phyloP scores from a whole-genome alignment of 2,329 filamentous ascomycete genomes.

The Chalara sp. region DNA sequence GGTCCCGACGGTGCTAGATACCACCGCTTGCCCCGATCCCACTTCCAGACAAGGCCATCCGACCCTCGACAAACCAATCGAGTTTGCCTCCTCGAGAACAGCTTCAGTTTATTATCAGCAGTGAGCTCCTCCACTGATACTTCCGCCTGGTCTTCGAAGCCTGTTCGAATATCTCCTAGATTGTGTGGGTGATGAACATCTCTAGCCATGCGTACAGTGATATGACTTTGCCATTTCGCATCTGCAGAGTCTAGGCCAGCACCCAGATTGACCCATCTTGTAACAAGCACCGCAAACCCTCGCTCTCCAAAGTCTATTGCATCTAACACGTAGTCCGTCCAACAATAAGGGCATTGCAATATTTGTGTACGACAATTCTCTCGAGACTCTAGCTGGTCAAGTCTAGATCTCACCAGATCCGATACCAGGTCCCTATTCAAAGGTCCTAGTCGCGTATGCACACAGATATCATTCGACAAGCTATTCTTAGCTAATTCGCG shows the following conservation, averaged over 20 bases:
- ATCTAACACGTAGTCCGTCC: slow-evolving; percentile 8
- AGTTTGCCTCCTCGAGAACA: slow-evolving; percentile 1
- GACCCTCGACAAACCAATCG: too few species aligned
- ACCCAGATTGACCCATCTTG: slow-evolving; percentile 10
- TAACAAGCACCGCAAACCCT: slow-evolving; percentile 4
- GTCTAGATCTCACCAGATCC: too few species aligned
- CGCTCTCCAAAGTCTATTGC: slow-evolving; percentile 6
- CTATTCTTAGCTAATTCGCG: too few species aligned
- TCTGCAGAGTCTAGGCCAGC: slow-evolving; percentile 4
- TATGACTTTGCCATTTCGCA: slow-evolving; percentile 6
- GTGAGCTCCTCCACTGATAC: slow-evolving; percentile 12
- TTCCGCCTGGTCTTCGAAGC: slow-evolving; percentile 11
- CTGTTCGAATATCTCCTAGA: slow-evolving; percentile 7
- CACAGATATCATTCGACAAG: too few species aligned
- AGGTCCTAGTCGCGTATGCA: too few species aligned
- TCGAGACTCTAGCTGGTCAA: too few species aligned
- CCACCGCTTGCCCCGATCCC: too few species aligned
- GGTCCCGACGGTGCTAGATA: too few species aligned
- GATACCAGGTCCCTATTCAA: too few species aligned
- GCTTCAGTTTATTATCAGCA: slow-evolving; percentile 11
- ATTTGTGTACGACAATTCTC: not conserved
- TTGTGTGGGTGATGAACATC: slow-evolving; percentile 5
- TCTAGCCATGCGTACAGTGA: too few species aligned
- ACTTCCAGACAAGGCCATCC: too few species aligned
- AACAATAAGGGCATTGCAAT: slow-evolving; percentile 7